Percentiles rank a stretch among this genome's conserved stretches.
Evolutionary conservation across 768 basidiomycete species (phyloP).

Genomic region (Rhodotorula graminis): DNA sequence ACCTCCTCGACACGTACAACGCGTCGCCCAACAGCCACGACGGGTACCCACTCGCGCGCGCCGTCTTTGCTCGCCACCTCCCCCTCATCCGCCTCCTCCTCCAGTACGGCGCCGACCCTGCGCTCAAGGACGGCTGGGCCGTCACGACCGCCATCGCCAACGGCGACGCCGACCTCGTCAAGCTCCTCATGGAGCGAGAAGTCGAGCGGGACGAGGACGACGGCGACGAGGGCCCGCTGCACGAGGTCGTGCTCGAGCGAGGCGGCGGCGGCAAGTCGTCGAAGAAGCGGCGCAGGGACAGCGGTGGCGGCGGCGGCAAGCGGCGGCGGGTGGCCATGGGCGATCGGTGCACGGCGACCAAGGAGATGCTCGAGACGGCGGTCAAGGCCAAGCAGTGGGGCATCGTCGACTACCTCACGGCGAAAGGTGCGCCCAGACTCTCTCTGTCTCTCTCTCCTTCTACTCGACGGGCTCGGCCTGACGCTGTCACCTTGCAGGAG

Average conservation of each 20-base stretch:
- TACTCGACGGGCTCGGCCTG: too few species aligned
- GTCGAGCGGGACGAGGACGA: slow-evolving; percentile 31
- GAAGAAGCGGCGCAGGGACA: slow-evolving; percentile 30
- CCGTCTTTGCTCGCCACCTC: slow-evolving; percentile 62
- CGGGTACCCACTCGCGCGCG: slow-evolving; percentile 76
- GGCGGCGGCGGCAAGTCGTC: background rate
- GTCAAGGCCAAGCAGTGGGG: slow-evolving; percentile 63
- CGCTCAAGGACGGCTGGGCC: slow-evolving; percentile 59
- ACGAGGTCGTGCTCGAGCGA: background rate
- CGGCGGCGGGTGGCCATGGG: slow-evolving; percentile 56
- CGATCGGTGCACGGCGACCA: slow-evolving; percentile 29
- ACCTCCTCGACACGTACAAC: slow-evolving; percentile 47
- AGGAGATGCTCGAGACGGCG: slow-evolving; percentile 60
- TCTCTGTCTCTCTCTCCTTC: too few species aligned
- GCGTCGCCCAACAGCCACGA: slow-evolving; percentile 63
- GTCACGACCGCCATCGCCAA: slow-evolving; percentile 70
- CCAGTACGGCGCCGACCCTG: slow-evolving; percentile 65
- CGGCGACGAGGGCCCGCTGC: slow-evolving; percentile 25
- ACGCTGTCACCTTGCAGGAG: background rate
- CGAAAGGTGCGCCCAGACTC: slow-evolving; percentile 48
- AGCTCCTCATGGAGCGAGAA: slow-evolving; percentile 66
- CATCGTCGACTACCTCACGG: slow-evolving; percentile 65
- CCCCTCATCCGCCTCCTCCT: slow-evolving; percentile 70
- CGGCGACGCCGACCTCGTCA: slow-evolving; percentile 60
- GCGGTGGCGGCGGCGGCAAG: slow-evolving; percentile 10